Evolutionary conservation across 129 eudicot genomes (phyloP), one percentile per base, ranked within the genome.

Genomic region (Flaveria bidentis): DNA sequence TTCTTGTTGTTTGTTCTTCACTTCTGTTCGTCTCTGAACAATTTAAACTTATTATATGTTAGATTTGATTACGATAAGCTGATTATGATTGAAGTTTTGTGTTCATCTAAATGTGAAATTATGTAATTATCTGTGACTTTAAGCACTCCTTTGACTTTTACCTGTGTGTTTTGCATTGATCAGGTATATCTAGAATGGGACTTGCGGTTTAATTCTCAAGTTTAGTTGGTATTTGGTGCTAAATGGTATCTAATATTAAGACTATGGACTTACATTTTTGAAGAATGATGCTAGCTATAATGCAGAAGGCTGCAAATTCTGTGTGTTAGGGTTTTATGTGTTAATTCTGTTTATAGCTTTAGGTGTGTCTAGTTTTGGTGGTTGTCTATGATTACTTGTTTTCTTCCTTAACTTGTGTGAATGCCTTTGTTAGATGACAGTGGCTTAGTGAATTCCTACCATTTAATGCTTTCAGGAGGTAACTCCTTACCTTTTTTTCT

Each of bases 271-370:
- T 13, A 62, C 55, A 6, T 73, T 23, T 41, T 39, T 39, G 44
- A 76, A 76, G 55, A 41, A 39, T 44, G 56, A 73, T 73, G 68
- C 7, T 56, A 10, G 20, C 17, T 11, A 3, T 28, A 50, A 17
- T 49, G 72, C 8, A 45, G 30, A 57, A 46, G 62, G n/a, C 44
- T 30, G 63, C 50, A 30, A 51, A 6, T 33, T 65, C 51, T 64
- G 36, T 76, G n/a, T 76, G 39, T 17, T 62, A 17, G 15, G 72
- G 80, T 5, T 41, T 73, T 55, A 56, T 51, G 36, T 72, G 61
- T 25, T 50, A n/a, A 15, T 75, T 63, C 15, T 53, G 4, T 74
- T 45, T 60, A 60, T 60, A 45, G 46, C 60, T 74, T 45, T 45
- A 23, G 78, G 70, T 42, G 6, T 46, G 72, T 75, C 46, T 30